A percentile compares a stretch with the other conserved stretches of the same genome.
These are phyloP conservation scores for Fusarium lateritium DNA, from an alignment of 2,329 filamentous ascomycete genomes.

Conservation along the genomic window DNA sequence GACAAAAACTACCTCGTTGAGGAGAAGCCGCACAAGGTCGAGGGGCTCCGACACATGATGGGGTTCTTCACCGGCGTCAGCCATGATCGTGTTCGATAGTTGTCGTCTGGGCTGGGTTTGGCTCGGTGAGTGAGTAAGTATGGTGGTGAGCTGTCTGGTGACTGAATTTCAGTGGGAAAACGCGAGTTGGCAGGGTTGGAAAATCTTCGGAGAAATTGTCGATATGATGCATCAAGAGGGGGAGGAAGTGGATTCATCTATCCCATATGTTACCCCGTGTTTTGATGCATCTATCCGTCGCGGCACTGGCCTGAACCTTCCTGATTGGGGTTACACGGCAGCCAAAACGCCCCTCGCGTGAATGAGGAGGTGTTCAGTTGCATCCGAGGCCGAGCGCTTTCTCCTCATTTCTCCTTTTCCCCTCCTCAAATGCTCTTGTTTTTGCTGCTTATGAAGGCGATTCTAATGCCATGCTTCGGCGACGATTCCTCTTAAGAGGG, in stretches of 20 bases:
- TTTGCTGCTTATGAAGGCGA: conserved; percentile 12
- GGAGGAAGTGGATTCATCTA: conserved; percentile 14
- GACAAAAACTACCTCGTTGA: conserved; percentile 97
- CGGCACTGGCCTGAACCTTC: conserved; percentile 28
- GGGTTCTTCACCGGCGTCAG: conserved; percentile 83
- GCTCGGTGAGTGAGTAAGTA: conserved; percentile 15
- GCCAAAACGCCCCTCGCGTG: conserved; percentile 36
- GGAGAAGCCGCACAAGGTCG: conserved; percentile 92
- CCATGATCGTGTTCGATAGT: conserved; percentile 70
- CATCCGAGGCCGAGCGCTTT: conserved; percentile 22
- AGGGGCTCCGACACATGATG: conserved; percentile 89
- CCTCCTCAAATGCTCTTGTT: background rate
- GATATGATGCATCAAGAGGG: conserved; percentile 20
- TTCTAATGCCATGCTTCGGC: conserved; percentile 50
- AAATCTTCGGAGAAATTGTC: conserved; percentile 45
- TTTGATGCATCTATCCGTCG: conserved; percentile 35
- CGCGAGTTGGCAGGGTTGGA: conserved; percentile 36
- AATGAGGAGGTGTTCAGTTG: conserved; percentile 35
- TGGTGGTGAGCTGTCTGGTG: conserved; percentile 28
- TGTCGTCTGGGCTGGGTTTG: conserved; percentile 4
- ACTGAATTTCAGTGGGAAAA: conserved; percentile 44
- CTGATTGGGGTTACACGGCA: conserved; percentile 45
- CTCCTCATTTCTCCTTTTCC: conserved; percentile 19
- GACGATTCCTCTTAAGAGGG: conserved; percentile 47
- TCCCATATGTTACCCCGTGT: conserved; percentile 25